phyloP scores from a whole-genome alignment of 257 asterid genomes.

The Solanum dulcamara region DNA sequence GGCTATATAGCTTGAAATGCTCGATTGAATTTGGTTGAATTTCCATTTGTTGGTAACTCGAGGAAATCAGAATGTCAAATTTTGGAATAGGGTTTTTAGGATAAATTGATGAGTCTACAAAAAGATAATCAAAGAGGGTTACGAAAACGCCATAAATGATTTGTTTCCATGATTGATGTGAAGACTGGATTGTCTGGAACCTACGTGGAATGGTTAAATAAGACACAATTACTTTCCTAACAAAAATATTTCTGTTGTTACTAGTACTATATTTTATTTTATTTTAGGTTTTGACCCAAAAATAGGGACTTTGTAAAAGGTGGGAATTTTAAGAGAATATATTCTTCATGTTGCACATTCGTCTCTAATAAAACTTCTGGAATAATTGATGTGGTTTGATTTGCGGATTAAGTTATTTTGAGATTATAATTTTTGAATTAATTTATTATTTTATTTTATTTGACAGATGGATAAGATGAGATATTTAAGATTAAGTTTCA shows the following conservation, averaged over 20 bases:
- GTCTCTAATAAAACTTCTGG: neutral
- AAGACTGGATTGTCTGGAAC: neutral
- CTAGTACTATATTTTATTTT: neutral
- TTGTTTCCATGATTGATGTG: neutral
- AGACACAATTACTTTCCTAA: neutral
- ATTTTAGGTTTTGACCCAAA: neutral
- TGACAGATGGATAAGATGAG: neutral
- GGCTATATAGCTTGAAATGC: slow-evolving; percentile 64
- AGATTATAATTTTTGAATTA: neutral
- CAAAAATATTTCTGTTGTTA: neutral
- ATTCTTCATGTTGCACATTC: neutral
- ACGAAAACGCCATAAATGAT: neutral
- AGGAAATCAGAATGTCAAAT: neutral
- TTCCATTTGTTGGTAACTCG: slow-evolving; percentile 26
- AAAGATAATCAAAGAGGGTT: neutral
- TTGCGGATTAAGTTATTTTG: neutral
- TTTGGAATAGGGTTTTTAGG: neutral
- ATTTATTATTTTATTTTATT: neutral
- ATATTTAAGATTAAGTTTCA: neutral
- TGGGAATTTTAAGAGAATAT: neutral
- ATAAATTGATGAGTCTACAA: neutral
- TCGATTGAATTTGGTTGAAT: slow-evolving; percentile 14
- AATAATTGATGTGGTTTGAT: neutral
- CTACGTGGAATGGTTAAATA: neutral
- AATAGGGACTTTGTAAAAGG: neutral